Evolutionary conservation across 177 flowering plant species (phyloP), one percentile per base, ranked within the genome.

Genomic region (Vitis hybrid): DNA sequence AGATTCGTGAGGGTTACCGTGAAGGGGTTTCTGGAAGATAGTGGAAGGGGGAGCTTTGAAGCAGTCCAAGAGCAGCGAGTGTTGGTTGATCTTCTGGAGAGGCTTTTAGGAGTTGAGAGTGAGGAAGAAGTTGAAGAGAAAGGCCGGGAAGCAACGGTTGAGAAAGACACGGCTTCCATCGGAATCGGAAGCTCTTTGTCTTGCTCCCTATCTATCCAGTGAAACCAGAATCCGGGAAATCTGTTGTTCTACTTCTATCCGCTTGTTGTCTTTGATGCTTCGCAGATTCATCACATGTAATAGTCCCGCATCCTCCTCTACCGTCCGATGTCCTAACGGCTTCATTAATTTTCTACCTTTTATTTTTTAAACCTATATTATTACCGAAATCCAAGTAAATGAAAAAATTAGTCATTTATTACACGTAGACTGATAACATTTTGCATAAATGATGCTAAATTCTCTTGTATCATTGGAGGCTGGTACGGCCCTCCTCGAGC

Each of bases 101-200:
- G 39, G 63, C 62, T 67, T 63, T 65, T 74, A 52, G 31, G 71
- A 8, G 73, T 10, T 12, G 79, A 53, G 5, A 52, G 34, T 2
- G 79, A 39, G 66, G 71, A 57, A 31, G 79, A 67, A 60, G 77
- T 62, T 12, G 77, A 26, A 45, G 87, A 76, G 74, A 79, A 79
- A 73, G 82, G 89, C 87, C 86, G 85, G 77, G 87, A 87, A 73
- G 77, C 66, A 61, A 78, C 84, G 53, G 84, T 59, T 12, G 90
- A 85, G 45, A 74, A 68, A 15, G 74, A 74, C 63, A 82, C 59
- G 18, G 88, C 80, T 73, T 87, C 91, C 91, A 87, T 85, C 49
- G 76, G 53, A 31, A n/a, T 14, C 4, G 14, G 53, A 64, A 50
- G 45, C 45, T 39, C 7, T 39, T 6, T 7, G 45, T 39, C 45